Percentiles rank a stretch among this genome's conserved stretches.
phyloP scores from a whole-genome alignment of 805 yeast genomes.

The Candida oleophila region DNA sequence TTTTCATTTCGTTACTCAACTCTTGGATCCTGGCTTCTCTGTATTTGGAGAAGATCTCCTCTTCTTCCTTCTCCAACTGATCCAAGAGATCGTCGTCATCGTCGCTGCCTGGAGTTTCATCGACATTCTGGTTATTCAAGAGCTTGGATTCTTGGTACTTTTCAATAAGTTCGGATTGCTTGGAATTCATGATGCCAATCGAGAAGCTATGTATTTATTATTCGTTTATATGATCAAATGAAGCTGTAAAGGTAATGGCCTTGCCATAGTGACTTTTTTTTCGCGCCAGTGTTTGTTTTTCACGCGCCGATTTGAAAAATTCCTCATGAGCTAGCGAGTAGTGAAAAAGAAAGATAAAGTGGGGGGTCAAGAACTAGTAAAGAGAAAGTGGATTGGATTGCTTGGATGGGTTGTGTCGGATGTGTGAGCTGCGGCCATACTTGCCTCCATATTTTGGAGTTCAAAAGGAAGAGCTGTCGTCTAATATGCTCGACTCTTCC shows the following conservation, averaged over 20 bases:
- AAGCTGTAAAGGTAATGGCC: no score
- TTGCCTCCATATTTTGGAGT: no score
- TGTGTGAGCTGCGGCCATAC: no score
- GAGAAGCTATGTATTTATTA: not conserved
- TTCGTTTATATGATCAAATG: no score
- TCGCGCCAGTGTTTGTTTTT: not conserved
- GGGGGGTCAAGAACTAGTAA: no score
- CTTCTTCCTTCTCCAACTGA: slow-evolving; percentile 49
- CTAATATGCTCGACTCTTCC: no score
- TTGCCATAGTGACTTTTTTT: not conserved
- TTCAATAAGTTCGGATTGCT: slow-evolving; percentile 37
- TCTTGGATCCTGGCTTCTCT: slow-evolving; percentile 66
- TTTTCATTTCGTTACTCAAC: slow-evolving; percentile 43
- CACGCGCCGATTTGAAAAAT: not conserved
- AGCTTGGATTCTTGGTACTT: slow-evolving; percentile 44
- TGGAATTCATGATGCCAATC: slow-evolving; percentile 25
- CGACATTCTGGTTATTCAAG: slow-evolving; percentile 17
- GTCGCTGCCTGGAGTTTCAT: slow-evolving; percentile 28
- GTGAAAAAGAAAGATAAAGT: no score
- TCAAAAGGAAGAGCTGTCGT: no score
- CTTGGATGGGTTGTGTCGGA: no score
- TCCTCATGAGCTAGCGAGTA: no score
- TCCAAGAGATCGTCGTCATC: slow-evolving; percentile 45
- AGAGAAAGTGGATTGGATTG: no score
- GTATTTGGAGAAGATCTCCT: slow-evolving; percentile 43